A percentile compares a stretch with the other conserved stretches of the same genome.
phyloP scores from a whole-genome alignment of 2,329 filamentous ascomycete species.

The Dendrostoma leiphaemia region DNA sequence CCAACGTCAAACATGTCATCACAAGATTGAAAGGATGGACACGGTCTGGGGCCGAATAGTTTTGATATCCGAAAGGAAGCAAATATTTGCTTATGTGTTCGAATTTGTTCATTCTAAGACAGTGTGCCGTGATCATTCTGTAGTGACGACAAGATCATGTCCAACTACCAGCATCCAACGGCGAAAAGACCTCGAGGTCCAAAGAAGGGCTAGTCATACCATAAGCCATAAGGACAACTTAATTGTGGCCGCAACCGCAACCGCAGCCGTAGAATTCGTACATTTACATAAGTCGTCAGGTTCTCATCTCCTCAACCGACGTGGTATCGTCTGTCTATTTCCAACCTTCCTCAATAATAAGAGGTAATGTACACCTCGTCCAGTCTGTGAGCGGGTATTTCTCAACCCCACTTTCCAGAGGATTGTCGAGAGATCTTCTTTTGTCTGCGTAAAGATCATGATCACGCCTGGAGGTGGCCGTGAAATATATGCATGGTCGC shows the following conservation, averaged over 20 bases:
- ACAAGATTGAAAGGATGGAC: neutral
- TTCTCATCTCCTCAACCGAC: neutral
- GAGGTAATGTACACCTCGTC: neutral
- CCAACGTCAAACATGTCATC: too few relatives aligned
- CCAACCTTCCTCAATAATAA: neutral
- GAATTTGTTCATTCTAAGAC: neutral
- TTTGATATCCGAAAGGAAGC: too few relatives aligned
- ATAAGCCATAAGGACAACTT: neutral
- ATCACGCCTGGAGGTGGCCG: neutral
- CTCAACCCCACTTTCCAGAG: neutral
- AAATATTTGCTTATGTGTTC: neutral
- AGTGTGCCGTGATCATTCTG: conserved; percentile 2
- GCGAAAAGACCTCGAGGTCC: neutral
- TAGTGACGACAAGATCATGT: neutral
- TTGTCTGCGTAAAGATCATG: neutral
- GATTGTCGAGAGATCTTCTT: neutral
- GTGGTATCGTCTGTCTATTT: conserved; percentile 1
- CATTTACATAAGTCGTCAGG: conserved; percentile 18
- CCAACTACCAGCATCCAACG: conserved; percentile 2
- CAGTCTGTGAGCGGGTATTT: neutral
- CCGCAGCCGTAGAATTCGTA: conserved; percentile 16
- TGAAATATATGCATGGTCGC: neutral
- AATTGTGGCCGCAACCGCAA: neutral
- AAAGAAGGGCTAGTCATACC: neutral
- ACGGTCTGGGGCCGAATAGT: too few relatives aligned